Base-by-base conservation (phyloP, 345 rosid genomes). In the Gynandropsis gynandra region DNA sequence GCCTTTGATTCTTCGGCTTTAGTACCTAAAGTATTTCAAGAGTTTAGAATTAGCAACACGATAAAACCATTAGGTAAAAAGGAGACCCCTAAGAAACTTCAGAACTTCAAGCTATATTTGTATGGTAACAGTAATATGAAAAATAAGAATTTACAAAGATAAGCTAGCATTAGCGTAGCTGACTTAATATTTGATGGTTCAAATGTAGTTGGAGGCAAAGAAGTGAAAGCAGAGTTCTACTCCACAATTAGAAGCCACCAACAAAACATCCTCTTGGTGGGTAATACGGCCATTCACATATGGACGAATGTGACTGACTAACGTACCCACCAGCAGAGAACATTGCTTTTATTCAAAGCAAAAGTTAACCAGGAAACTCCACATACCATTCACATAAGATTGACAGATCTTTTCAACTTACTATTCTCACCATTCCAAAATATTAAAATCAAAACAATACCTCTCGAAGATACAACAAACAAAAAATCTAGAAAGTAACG, bases 1-100 rank as follows among this genome's bases (percentile, higher is more conserved):
- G 33, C 69, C 67, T 76, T 82, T 10, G 76, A 4, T 58, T 84
- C 96, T 47, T 90, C 98, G 0, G 43, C 62, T 69, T 84, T 84
- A 54, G 76, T 62, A 54, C 98, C 96, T 87, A 70, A 36, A 24
- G 16, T 1, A 47, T 40, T 38, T 52, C 33, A n/a, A 8, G 29
- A 24, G 0, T 10, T 58, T 21, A 65, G 27, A 52, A 21, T 36
- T 29, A 0, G 1, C 47, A 49, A 2, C 13, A 41, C 31, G 5
- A 1, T 17, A n/a, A n/a, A n/a, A n/a, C n/a, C n/a, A n/a, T 33
- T 1, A 49, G 7, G 5, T 8, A 33, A 49, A 31, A 24, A 5
- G 33, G 7, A 17, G n/a, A n/a, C n/a, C n/a, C n/a, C n/a, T n/a
- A n/a, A n/a, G 45, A 40, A 58, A 61, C 16, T 36, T 12, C 45